Percentiles rank a stretch among this genome's conserved stretches.
These are phyloP conservation scores for Candida ascalaphidarum DNA, from an alignment of 805 yeast genomes.

Conservation along the genomic window DNA sequence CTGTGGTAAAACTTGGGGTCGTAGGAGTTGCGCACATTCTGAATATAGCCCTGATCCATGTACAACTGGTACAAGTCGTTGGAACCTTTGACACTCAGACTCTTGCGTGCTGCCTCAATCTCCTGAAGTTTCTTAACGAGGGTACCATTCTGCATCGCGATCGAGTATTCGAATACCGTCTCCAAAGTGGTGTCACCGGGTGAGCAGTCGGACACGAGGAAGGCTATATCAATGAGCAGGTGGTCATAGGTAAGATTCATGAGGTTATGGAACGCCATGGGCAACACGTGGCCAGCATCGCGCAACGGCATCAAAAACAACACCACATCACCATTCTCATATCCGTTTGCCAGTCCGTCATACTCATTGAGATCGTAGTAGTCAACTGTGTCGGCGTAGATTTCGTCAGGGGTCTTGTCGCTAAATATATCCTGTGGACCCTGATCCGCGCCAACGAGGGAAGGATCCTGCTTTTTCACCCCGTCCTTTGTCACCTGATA, in stretches of 20 bases:
- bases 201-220: slow-evolving; percentile 74
- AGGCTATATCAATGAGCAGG: slow-evolving; percentile 68
- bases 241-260: slow-evolving; percentile 86
- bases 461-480: slow-evolving; percentile 7
- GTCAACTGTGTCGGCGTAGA: slow-evolving; percentile 42
- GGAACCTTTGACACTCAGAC: slow-evolving; percentile 40
- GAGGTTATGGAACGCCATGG: slow-evolving; percentile 75
- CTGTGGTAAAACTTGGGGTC: slow-evolving; percentile 52
- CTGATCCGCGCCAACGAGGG: too few relatives aligned
- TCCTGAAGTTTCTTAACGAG: slow-evolving; percentile 39
- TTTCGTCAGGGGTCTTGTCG: slow-evolving; percentile 17
- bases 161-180: slow-evolving; percentile 54
- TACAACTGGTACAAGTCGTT: slow-evolving; percentile 58
- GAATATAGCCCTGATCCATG: slow-evolving; percentile 58
- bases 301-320: slow-evolving; percentile 68
- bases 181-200: slow-evolving; percentile 59
- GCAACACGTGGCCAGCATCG: slow-evolving; percentile 69
- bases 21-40: slow-evolving; percentile 49
- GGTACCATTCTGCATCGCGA: slow-evolving; percentile 65
- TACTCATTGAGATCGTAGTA: slow-evolving; percentile 54
- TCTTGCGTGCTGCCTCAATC: slow-evolving; percentile 25
- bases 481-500: slow-evolving; percentile 26
- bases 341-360: slow-evolving; percentile 45
- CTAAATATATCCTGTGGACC: too few relatives aligned
- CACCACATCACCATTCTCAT: slow-evolving; percentile 49